Percentiles rank a stretch among this genome's conserved stretches.
Conservation (phyloP, 2,329 filamentous ascomycete species). For the Botrytis byssoidea region DNA sequence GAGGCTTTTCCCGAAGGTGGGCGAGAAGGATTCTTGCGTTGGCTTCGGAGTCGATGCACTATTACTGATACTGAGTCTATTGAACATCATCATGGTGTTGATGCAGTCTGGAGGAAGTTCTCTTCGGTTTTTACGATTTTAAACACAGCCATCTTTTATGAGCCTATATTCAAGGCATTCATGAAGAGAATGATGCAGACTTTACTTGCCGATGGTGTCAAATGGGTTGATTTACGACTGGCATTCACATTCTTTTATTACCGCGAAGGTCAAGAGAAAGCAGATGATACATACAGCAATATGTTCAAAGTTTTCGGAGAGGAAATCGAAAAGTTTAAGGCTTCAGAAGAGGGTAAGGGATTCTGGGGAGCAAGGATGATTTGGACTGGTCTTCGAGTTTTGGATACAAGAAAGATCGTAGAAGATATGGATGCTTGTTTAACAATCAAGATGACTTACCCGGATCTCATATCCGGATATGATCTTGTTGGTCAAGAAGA, state of each 20-base stretch:
- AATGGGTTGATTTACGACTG: slow-evolving; percentile 78
- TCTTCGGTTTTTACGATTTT: slow-evolving; percentile 70
- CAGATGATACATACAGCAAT: slow-evolving; percentile 65
- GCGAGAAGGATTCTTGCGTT: slow-evolving; percentile 68
- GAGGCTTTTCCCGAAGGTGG: slow-evolving; percentile 73
- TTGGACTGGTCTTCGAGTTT: slow-evolving; percentile 72
- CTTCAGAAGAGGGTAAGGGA: slow-evolving; percentile 63
- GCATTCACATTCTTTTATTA: slow-evolving; percentile 73
- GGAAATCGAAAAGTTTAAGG: slow-evolving; percentile 74
- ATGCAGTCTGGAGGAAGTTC: slow-evolving; percentile 85
- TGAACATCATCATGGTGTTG: slow-evolving; percentile 77
- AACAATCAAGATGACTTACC: slow-evolving; percentile 73
- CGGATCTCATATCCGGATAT: slow-evolving; percentile 79
- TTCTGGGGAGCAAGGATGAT: slow-evolving; percentile 88
- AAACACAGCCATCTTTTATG: slow-evolving; percentile 77
- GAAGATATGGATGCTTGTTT: slow-evolving; percentile 88
- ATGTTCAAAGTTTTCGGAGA: slow-evolving; percentile 74
- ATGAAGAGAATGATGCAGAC: slow-evolving; percentile 68
- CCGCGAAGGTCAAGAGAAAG: slow-evolving; percentile 59
- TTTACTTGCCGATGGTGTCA: slow-evolving; percentile 77
- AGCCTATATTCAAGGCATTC: slow-evolving; percentile 81
- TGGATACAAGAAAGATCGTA: slow-evolving; percentile 64
- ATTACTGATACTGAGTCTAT: slow-evolving; percentile 72
- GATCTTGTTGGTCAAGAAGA: slow-evolving; percentile 91
- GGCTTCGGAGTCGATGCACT: slow-evolving; percentile 71